Evolutionary conservation across 305 asterid genomes (phyloP), one percentile per base, ranked within the genome.

Genomic region (Solanum aculeatissimum): DNA sequence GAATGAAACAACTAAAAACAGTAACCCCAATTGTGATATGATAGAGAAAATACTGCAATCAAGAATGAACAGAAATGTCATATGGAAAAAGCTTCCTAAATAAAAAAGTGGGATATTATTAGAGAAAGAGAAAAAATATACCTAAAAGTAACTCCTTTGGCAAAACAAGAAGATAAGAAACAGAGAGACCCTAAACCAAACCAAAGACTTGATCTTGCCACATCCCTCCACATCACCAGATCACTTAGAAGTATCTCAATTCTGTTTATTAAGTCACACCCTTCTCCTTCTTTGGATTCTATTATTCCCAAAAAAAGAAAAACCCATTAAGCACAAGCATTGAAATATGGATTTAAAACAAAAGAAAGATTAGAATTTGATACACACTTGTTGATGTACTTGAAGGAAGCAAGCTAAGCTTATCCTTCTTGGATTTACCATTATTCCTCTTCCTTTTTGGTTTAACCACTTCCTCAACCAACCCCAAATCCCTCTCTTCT

Each of bases 201-300:
- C 99, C 99, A 97, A 81, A 95, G 95, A 92, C 97, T 97, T 62
- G 99, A 95, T 86, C 92, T 97, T 1, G 98, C 88, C 7, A 91
- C 97, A 89, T 94, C 98, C 84, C 93, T 95, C 99, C 99, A 97
- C 99, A 92, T 95, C 72, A 95, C 89, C 80, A 95, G 71, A 84
- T 95, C 98, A 58, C 80, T 87, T 69, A 95, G 53, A 49, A 92
- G 70, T 87, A 87, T 87, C 83, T 92, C 93, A 12, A 92, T 79
- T 74, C 90, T 90, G 74, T 94, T 91, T 78, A 78, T 51, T 88
- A 91, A 86, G 89, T 84, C 88, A 81, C 89, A 90, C 2, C 89
- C 92, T 23, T 74, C 91, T 47, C 65, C 66, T 51, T 87, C 92
- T 71, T n/a, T 83, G 15, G 90, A 49, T 91, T 89, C 97, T 91